Evolutionary conservation across 1,284 basidiomycete genomes (phyloP).

Genomic region (Hemileia vastatrix): DNA sequence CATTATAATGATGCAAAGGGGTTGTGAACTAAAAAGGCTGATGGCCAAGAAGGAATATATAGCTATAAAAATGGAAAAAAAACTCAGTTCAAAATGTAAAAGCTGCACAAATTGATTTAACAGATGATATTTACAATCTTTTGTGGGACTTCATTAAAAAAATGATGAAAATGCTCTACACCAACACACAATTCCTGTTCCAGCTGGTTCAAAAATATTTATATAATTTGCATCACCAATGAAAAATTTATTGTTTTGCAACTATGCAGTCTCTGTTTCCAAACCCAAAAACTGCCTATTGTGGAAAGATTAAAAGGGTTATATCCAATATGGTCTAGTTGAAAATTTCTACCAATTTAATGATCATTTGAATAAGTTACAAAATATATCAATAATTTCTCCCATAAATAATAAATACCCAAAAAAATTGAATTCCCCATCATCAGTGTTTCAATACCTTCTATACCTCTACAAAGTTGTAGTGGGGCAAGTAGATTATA

Average conservation of each 20-base stretch:
- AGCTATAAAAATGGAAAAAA: not conserved
- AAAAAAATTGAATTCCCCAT: too few species aligned
- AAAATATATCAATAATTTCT: too few species aligned
- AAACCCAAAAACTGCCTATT: conserved; percentile 8
- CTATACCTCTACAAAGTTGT: too few species aligned
- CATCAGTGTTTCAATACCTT: too few species aligned
- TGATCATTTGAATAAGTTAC: too few species aligned
- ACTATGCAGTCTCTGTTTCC: not conserved
- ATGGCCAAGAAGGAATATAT: not conserved
- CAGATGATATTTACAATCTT: not conserved
- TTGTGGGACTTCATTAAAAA: not conserved
- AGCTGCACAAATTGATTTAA: not conserved
- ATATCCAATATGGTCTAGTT: conserved; percentile 1
- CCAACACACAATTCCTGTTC: not conserved
- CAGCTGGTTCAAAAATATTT: not conserved
- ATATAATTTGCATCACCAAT: not conserved
- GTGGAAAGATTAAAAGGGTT: not conserved
- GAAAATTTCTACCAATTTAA: conserved; percentile 2
- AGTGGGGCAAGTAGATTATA: too few species aligned
- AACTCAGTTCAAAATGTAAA: not conserved
- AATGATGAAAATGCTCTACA: not conserved
- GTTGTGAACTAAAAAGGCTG: conserved; percentile 1
- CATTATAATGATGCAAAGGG: not conserved
- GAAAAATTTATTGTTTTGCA: not conserved
- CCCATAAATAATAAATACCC: too few species aligned